Base-by-base conservation (phyloP, 1,139 yeast genomes). In the Nakaseomyces glabratus region DNA sequence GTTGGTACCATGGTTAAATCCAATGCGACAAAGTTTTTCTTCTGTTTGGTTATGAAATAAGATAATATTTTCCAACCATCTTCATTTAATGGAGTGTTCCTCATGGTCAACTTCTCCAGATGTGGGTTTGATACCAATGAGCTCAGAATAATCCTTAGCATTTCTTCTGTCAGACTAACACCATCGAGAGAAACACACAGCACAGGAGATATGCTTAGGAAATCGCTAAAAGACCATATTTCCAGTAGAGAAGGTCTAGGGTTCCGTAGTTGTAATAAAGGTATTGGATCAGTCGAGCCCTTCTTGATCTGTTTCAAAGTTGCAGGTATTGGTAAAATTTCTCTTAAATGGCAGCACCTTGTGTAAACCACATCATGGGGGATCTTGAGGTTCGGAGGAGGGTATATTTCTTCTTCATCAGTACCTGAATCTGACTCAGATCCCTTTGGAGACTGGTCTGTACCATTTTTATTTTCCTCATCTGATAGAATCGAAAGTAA, bases 311-410 rank as follows among this genome's bases (percentile, higher is more conserved):
- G 97, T 49, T 79, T 81, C 48, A 85, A 57, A 0, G 93, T 85
- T 0, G 95, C 94, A 1, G 95, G 93, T 40, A 88, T 86, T 1
- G 97, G 97, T 44, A 88, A 61, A 36, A 88, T 88, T 51, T 88
- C 97, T 36, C 97, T 68, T 42, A 88, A 65, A 59, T 88, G 97
- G 52, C 96, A 88, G 55, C 96, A 86, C 45, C 96, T 65, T 0
- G 96, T 84, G 57, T 88, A 88, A 11, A 88, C 65, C 28, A 76
- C 72, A 48, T 82, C 93, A 36, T 77, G 65, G 23, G 68, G 65
- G n/a, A 62, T 52, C 18, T 50, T 53, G 9, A 46, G 35, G 31
- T 51, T 33, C 12, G 36, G 38, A 20, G 60, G 55, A 24, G 62
- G 57, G 29, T 45, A 43, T 1, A 42, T 33, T 12, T 44, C 51